Percentiles rank a stretch among this genome's conserved stretches.
Evolutionary conservation across 495 filamentous ascomycete species (phyloP).

Genomic region (Chaetomium cochliodes): DNA sequence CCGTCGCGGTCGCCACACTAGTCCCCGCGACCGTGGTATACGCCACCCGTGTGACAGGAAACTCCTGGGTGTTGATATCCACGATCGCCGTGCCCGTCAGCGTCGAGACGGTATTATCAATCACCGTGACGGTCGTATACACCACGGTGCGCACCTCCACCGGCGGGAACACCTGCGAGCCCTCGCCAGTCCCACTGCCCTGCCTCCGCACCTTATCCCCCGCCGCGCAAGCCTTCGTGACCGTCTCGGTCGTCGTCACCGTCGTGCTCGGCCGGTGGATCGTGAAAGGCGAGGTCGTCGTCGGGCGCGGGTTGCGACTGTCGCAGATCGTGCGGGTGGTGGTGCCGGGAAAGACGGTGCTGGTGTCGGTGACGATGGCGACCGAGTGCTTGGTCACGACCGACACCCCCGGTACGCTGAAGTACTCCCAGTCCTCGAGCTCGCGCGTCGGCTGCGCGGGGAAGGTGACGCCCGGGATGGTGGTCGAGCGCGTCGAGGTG

Average conservation of each 20-base stretch:
- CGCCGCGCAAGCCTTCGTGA: neutral
- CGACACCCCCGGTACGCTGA: neutral
- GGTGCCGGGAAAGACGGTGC: neutral
- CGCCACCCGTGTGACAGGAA: neutral
- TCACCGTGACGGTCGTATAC: conserved; percentile 22
- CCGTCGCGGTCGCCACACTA: neutral
- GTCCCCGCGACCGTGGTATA: neutral
- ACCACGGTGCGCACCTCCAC: conserved; percentile 20
- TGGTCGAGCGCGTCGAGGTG: conserved; percentile 17
- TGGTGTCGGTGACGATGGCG: neutral
- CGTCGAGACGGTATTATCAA: conserved; percentile 14
- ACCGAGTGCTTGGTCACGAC: conserved; percentile 17
- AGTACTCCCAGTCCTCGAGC: conserved; percentile 44
- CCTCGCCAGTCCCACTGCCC: neutral
- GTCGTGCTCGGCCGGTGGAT: neutral
- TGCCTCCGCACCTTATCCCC: neutral
- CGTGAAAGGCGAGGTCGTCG: neutral
- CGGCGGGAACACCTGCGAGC: neutral
- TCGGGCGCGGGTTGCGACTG: neutral
- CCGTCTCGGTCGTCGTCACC: neutral
- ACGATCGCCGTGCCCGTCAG: conserved; percentile 25
- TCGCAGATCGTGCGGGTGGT: conserved; percentile 9
- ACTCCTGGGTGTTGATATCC: conserved; percentile 13
- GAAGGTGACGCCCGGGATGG: conserved; percentile 15
- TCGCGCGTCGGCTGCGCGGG: neutral